Percentiles rank a stretch among this genome's conserved stretches.
phyloP scores from a whole-genome alignment of 352 stramenopile species.

The Phytophthora hibernalis region DNA sequence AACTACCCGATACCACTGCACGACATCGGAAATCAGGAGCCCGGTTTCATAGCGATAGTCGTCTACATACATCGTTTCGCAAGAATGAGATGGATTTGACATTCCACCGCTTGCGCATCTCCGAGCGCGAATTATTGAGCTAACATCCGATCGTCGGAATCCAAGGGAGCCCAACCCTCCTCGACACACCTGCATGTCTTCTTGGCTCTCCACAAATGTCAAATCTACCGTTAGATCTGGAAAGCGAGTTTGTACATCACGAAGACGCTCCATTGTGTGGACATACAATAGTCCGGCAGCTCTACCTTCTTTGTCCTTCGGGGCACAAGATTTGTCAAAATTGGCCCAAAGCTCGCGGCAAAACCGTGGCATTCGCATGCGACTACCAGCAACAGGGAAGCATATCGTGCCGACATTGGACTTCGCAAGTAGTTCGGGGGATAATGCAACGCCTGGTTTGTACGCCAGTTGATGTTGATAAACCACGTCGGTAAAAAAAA shows the following conservation, averaged over 20 bases:
- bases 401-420: conserved; percentile 23
- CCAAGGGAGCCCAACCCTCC: conserved; percentile 23
- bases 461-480: conserved; percentile 37
- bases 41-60: conserved; percentile 55
- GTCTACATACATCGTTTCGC: conserved; percentile 47
- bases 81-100: conserved; percentile 10
- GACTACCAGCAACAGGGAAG: conserved; percentile 12
- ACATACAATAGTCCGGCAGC: conserved; percentile 20
- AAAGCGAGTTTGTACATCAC: conserved; percentile 18
- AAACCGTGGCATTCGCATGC: conserved; percentile 12
- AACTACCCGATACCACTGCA: conserved; percentile 42
- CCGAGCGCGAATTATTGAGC: conserved; percentile 31
- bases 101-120: conserved; percentile 13
- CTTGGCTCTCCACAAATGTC: conserved; percentile 32
- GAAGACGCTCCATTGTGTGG: conserved; percentile 31
- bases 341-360: conserved; percentile 38
- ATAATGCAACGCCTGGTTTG: conserved; percentile 46
- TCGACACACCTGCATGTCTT: conserved; percentile 36
- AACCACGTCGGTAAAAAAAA: conserved; percentile 48
- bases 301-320: conserved; percentile 8
- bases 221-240: conserved; percentile 32
- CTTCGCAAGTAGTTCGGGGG: conserved; percentile 23
- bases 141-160: conserved; percentile 29
- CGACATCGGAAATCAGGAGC: conserved; percentile 29
- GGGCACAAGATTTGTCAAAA: conserved; percentile 28